Evolutionary conservation across 1,284 basidiomycete species (phyloP), one percentile per base, ranked within the genome.

Genomic region (Mycosarcoma mackinlayi): DNA sequence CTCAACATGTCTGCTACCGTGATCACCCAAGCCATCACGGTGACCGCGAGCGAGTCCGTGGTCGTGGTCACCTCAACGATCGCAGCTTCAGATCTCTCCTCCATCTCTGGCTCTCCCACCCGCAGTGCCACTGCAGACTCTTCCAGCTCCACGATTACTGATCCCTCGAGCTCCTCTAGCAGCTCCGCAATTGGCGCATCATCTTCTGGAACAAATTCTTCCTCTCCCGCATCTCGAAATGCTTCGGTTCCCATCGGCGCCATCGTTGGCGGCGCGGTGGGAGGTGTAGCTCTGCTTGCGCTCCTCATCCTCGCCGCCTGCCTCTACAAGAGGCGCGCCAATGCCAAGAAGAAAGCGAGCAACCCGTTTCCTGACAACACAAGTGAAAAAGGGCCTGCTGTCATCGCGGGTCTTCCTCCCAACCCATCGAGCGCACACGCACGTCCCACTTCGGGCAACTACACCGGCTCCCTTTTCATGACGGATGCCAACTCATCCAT

Each of bases 1-100:
- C 45, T 11, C 48, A 55, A 16, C 49, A 65, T 65, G 62, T 58
- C 61, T 16, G 31, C 41, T 9, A 33, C 49, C 6, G 51, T 65
- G 13, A 51, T 58, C 6, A 58, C 62, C 7, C 51, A 41, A 0
- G 28, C 56, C 5, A 51, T 65, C 25, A 59, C 62, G 4, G 56
- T 52, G 35, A 65, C 62, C 10, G 62, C 55, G 9, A 59, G 55
- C 35, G 46, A 54, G 39, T 65, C 51, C 5, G 51, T 65, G n/a
- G 47, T 65, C 3, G 62, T 65, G 0, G 56, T 65, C 37, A 65
- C 62, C 37, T 65, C 62, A 6, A 65, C 56, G 10, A 54, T 65
- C 6, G 50, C 51, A 18, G 55, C 62, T 18, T 53, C 55, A 4
- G 46, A 58, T 7, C 50, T 58, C n/a, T 41, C 55, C 13, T 21